A percentile compares a stretch with the other conserved stretches of the same genome.
These are phyloP conservation scores for Suillus ampliporus DNA, from an alignment of 768 basidiomycete genomes.

Conservation along the genomic window DNA sequence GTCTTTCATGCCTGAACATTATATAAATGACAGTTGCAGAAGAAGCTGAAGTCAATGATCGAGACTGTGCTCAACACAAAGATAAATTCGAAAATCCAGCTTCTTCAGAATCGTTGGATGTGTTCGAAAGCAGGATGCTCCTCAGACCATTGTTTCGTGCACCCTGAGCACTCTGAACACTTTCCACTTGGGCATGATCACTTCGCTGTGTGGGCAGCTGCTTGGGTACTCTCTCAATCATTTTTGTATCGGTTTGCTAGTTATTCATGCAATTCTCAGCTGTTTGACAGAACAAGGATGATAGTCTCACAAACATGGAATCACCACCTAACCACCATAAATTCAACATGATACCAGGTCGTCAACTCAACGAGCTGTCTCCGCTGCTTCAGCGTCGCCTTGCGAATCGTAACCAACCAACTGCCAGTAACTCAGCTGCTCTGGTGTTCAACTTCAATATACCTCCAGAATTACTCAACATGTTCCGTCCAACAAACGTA, in stretches of 20 bases:
- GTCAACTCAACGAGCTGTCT: background rate
- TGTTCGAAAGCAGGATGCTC: slow-evolving; percentile 3
- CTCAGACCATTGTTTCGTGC: slow-evolving; percentile 1
- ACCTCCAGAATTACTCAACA: background rate
- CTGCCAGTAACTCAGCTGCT: background rate
- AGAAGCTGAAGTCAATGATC: background rate
- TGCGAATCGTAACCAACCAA: background rate
- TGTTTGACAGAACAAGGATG: background rate
- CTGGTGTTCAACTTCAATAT: background rate
- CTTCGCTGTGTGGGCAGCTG: background rate
- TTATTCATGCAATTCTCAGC: no score
- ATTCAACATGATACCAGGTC: background rate
- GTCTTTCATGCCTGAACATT: background rate
- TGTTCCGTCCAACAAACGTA: background rate
- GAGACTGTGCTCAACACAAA: background rate
- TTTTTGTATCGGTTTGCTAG: no score
- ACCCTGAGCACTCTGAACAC: background rate
- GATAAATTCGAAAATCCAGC: slow-evolving; percentile 3
- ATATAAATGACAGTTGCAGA: background rate
- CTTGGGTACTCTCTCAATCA: no score
- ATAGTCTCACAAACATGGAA: background rate
- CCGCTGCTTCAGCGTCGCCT: background rate
- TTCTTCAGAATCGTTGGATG: slow-evolving; percentile 3
- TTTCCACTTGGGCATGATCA: slow-evolving; percentile 8
- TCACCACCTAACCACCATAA: background rate